Evolutionary conservation across 163 green algal species (phyloP).

Genomic region (Prototheca wickerhamii): DNA sequence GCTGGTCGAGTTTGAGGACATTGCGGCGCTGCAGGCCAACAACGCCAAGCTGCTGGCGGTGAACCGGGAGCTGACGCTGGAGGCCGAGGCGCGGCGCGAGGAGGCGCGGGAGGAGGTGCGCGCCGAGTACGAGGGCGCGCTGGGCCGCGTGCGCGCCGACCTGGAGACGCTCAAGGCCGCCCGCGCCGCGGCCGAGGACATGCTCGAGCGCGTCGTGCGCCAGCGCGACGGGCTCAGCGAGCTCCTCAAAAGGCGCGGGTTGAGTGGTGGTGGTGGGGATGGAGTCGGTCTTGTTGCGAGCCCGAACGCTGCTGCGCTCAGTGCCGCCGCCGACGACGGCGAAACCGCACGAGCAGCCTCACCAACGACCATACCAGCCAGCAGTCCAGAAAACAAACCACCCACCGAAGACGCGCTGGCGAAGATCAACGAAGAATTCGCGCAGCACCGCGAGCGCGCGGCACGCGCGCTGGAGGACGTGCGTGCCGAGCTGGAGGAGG

Average conservation of each 20-base stretch:
- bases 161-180: conserved; percentile 13
- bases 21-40: conserved; percentile 46
- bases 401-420: too few relatives aligned
- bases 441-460: background rate
- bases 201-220: conserved; percentile 37
- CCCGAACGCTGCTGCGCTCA: too few relatives aligned
- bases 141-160: conserved; percentile 13
- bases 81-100: conserved; percentile 25
- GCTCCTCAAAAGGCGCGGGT: too few relatives aligned
- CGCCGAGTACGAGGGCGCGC: conserved; percentile 15
- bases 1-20: conserved; percentile 44
- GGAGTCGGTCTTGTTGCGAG: too few relatives aligned
- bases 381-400: too few relatives aligned
- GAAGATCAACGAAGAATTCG: background rate
- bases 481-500: background rate
- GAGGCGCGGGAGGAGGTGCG: conserved; percentile 18
- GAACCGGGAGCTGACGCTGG: conserved; percentile 37
- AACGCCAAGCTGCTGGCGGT: conserved; percentile 49
- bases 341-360: too few relatives aligned
- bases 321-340: too few relatives aligned
- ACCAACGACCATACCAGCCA: too few relatives aligned
- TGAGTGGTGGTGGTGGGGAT: too few relatives aligned
- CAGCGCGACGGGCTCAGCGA: conserved; percentile 50
- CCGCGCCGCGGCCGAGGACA: conserved; percentile 18
- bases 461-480: background rate